Evolutionary conservation across 2,329 filamentous ascomycete species (phyloP).

Genomic region (Daldinia eschscholtzii): DNA sequence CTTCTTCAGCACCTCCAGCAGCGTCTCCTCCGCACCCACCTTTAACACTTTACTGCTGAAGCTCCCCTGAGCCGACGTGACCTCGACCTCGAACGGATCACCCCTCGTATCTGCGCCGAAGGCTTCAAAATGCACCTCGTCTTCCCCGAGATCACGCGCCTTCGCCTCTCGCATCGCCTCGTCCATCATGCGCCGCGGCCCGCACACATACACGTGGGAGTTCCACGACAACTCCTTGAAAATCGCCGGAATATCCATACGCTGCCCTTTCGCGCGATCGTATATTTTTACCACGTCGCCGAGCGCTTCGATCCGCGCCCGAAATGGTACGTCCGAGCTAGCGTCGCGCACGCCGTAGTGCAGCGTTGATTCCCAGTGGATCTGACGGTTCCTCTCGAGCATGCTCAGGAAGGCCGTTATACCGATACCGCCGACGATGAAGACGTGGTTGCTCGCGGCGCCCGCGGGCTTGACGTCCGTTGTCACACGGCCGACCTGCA

Average conservation of each 20-base stretch:
- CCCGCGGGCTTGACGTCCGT: constrained; percentile 60
- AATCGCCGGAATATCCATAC: constrained; percentile 65
- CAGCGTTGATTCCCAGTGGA: constrained; percentile 65
- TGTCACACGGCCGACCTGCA: constrained; percentile 66
- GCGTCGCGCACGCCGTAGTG: constrained; percentile 69
- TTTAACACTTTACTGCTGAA: constrained; percentile 56
- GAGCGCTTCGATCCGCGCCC: constrained; percentile 59
- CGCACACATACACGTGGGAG: constrained; percentile 72
- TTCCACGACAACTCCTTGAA: constrained; percentile 63
- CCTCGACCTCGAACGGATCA: constrained; percentile 70
- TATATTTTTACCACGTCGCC: constrained; percentile 63
- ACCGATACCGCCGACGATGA: constrained; percentile 74
- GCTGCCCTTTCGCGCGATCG: constrained; percentile 62
- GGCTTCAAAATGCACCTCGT: constrained; percentile 71
- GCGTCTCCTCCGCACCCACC: constrained; percentile 62
- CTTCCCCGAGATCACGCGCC: constrained; percentile 58
- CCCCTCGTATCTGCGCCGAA: constrained; percentile 67
- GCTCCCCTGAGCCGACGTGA: constrained; percentile 51
- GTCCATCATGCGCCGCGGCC: constrained; percentile 69
- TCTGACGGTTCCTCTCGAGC: constrained; percentile 56
- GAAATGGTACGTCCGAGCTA: constrained; percentile 66
- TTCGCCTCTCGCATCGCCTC: constrained; percentile 59
- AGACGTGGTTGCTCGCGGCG: constrained; percentile 69
- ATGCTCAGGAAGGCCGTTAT: constrained; percentile 73
- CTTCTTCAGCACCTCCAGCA: constrained; percentile 62